phyloP scores from a whole-genome alignment of 257 asterid species.

The Nicotiana tomentosiformis region DNA sequence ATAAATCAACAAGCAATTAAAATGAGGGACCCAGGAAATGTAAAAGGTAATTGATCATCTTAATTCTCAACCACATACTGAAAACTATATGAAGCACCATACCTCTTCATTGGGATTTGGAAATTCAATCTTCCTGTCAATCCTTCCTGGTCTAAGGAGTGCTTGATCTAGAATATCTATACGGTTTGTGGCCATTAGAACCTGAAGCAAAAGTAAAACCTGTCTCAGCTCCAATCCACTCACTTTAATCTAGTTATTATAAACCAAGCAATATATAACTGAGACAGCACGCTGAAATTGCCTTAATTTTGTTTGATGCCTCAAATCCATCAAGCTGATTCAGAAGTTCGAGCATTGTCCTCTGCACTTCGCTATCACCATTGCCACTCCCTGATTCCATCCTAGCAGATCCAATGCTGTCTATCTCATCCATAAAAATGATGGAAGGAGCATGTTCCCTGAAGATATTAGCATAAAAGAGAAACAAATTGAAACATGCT shows the following conservation, averaged over 20 bases:
- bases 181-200: constrained; percentile 86
- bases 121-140: constrained; percentile 82
- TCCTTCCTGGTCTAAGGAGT: constrained; percentile 87
- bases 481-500: not conserved
- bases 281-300: not conserved
- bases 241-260: not conserved
- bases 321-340: constrained; percentile 94
- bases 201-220: constrained; percentile 28
- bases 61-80: not conserved
- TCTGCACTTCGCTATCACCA: constrained; percentile 88
- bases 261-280: not conserved
- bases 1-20: not conserved
- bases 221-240: not conserved
- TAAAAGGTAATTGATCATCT: not conserved
- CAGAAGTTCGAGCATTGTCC: constrained; percentile 87
- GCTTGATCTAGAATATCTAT: constrained; percentile 88
- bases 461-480: not conserved
- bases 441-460: constrained; percentile 92
- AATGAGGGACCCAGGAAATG: not conserved
- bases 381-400: constrained; percentile 91
- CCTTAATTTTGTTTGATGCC: constrained; percentile 86
- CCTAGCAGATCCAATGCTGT: constrained; percentile 84
- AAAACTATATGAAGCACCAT: not conserved
- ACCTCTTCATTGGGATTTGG: constrained; percentile 92
- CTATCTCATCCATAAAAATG: constrained; percentile 89